Conservation (phyloP, 2,329 filamentous ascomycete genomes). For the Acarospora socialis region DNA sequence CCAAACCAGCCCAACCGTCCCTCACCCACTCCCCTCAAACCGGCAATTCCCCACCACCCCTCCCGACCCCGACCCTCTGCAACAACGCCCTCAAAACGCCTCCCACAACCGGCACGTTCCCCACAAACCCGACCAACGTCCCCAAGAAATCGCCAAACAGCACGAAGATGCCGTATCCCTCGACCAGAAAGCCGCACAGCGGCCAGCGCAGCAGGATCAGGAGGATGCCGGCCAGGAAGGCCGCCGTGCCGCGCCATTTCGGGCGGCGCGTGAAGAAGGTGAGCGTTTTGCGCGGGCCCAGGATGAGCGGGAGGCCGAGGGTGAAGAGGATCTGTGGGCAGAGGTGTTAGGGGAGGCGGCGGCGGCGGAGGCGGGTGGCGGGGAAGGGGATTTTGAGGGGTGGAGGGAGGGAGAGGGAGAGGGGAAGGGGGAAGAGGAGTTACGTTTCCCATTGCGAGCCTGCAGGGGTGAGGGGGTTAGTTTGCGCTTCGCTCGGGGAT, state of each 20-base stretch:
- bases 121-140: slow-evolving; percentile 77
- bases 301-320: slow-evolving; percentile 88
- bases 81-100: slow-evolving; percentile 66
- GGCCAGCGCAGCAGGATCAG: slow-evolving; percentile 87
- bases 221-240: slow-evolving; percentile 68
- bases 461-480: slow-evolving; percentile 22
- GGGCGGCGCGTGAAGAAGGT: slow-evolving; percentile 89
- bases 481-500: slow-evolving; percentile 2
- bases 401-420: slow-evolving; percentile 6
- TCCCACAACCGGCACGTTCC: slow-evolving; percentile 70
- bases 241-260: slow-evolving; percentile 80
- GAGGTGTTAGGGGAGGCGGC: slow-evolving; percentile 6
- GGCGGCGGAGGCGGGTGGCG: slow-evolving; percentile 9
- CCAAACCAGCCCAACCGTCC: neutral
- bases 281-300: slow-evolving; percentile 79
- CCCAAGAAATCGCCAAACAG: slow-evolving; percentile 94
- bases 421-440: slow-evolving; percentile 17
- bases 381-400: slow-evolving; percentile 8
- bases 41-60: slow-evolving; percentile 62
- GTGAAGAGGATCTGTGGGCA: slow-evolving; percentile 76
- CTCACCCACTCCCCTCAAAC: slow-evolving; percentile 38
- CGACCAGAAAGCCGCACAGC: slow-evolving; percentile 75
- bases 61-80: slow-evolving; percentile 54
- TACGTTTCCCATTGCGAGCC: slow-evolving; percentile 96
- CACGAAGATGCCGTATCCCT: slow-evolving; percentile 83